Evolutionary conservation across 2,329 filamentous ascomycete genomes (phyloP), one percentile per base, ranked within the genome.

Genomic region (Aureobasidium musti): DNA sequence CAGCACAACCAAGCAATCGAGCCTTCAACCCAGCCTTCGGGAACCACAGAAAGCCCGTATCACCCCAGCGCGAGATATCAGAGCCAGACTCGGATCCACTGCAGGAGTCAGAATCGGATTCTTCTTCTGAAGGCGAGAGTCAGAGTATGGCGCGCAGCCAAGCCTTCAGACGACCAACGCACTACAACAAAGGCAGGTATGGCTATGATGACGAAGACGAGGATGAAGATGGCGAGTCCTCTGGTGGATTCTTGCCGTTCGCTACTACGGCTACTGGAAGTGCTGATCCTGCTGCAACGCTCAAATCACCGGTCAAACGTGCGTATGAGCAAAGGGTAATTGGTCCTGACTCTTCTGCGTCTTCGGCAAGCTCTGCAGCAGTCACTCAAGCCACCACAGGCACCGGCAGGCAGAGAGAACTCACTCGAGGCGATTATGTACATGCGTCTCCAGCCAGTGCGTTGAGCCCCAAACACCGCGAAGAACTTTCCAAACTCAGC

Each of bases 401-500:
- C 60, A 66, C 21, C 8, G 52, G 60, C 52, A 64, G 54, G 19
- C 47, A 53, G 13, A 64, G 47, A 26, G 47, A 53, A 33, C 26
- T 3, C 26, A 19, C 17, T 7, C 13, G 39, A 7, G 35, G 23
- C 30, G 49, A 45, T 7, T 54, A 64, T 41, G 23, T 26, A 14
- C 47, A 45, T 11, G 49, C 47, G 1, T 45, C 67, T 41, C 74
- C 70, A 67, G 72, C 71, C 5, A 74, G 74, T 8, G 72, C 76
- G 2, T 69, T 81, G 11, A 77, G 75, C 49, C 87, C 87, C 1
- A 83, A 84, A 26, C 83, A 87, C 28, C 83, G 83, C 17, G 81
- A 83, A 7, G 88, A 89, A 50, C 73, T 88, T 57, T 80, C 83
- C 2, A 82, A 82, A 30, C 79, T 84, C 52, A 86, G 83, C 71